Evolutionary conservation across 192 early-diverging fungal genomes (phyloP).

Genomic region (Coemansia sp.): DNA sequence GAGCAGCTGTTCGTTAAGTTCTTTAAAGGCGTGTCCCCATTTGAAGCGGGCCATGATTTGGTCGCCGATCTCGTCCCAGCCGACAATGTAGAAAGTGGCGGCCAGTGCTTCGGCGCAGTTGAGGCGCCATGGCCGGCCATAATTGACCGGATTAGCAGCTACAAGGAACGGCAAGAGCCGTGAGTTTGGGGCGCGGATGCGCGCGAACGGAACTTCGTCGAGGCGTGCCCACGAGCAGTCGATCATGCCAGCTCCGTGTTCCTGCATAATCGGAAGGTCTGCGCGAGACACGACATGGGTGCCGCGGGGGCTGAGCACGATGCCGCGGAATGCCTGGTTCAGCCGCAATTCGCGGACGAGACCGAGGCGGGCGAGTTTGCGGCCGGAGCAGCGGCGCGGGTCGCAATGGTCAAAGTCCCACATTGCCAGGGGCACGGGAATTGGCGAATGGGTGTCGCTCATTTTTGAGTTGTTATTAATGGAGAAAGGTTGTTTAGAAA

Average conservation of each 20-base stretch:
- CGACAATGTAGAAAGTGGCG: conserved; percentile 87
- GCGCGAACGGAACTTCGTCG: conserved; percentile 91
- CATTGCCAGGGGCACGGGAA: conserved; percentile 67
- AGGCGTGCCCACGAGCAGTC: conserved; percentile 97
- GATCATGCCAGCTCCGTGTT: conserved; percentile 84
- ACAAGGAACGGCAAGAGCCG: conserved; percentile 92
- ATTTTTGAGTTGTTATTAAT: too few relatives aligned
- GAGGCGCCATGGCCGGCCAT: conserved; percentile 92
- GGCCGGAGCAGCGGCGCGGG: conserved; percentile 95
- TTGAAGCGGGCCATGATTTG: conserved; percentile 83
- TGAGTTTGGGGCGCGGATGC: conserved; percentile 80
- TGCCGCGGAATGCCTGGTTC: conserved; percentile 82
- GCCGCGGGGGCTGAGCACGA: conserved; percentile 87
- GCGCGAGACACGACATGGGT: conserved; percentile 83
- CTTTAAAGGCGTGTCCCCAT: conserved; percentile 92
- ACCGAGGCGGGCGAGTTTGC: conserved; percentile 78
- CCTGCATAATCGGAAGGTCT: conserved; percentile 73
- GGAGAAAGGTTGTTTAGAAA: too few relatives aligned
- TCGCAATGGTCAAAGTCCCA: conserved; percentile 99
- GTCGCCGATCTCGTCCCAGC: conserved; percentile 71
- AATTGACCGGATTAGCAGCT: conserved; percentile 97
- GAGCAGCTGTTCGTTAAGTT: conserved; percentile 84
- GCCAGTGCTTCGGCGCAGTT: conserved; percentile 98
- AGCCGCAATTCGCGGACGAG: conserved; percentile 80
- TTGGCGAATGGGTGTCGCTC: too few relatives aligned